A percentile compares a stretch with the other conserved stretches of the same genome.
phyloP scores from a whole-genome alignment of 805 yeast species.

The Kazachstania bromeliacearum region DNA sequence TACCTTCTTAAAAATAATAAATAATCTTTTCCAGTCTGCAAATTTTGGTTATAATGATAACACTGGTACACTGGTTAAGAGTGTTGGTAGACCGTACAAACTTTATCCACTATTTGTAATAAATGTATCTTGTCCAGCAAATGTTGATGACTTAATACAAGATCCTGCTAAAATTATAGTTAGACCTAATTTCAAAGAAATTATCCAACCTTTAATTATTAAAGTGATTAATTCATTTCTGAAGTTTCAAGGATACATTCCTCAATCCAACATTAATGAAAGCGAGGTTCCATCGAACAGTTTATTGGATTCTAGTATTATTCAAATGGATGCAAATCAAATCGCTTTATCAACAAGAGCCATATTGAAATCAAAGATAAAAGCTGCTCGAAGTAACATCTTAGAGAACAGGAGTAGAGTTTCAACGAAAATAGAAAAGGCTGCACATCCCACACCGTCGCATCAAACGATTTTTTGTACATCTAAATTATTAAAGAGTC shows the following conservation, averaged over 20 bases:
- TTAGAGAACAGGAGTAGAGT: too few relatives aligned
- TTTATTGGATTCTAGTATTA: too few relatives aligned
- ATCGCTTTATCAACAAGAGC: too few relatives aligned
- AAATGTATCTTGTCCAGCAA: conserved; percentile 23
- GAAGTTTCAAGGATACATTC: conserved; percentile 15
- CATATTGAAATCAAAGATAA: neutral
- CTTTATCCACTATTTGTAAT: conserved; percentile 35
- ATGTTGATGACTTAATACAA: conserved; percentile 33
- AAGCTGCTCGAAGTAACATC: too few relatives aligned
- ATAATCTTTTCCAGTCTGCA: conserved; percentile 16
- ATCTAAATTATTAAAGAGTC: too few relatives aligned
- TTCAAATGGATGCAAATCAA: too few relatives aligned
- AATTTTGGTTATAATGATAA: conserved; percentile 9
- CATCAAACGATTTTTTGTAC: too few relatives aligned
- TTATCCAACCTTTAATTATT: conserved; percentile 27
- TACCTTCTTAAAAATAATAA: conserved; percentile 10
- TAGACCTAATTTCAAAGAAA: conserved; percentile 18
- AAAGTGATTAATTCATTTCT: conserved; percentile 27
- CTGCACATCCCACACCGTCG: too few relatives aligned
- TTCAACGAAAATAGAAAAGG: too few relatives aligned
- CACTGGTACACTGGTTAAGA: conserved; percentile 10
- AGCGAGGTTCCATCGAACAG: too few relatives aligned
- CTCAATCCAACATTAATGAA: neutral
- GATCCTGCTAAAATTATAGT: conserved; percentile 31
- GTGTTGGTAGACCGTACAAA: conserved; percentile 28